phyloP scores from a whole-genome alignment of 176 grass and related monocot genomes.

The Triticum urartu region DNA sequence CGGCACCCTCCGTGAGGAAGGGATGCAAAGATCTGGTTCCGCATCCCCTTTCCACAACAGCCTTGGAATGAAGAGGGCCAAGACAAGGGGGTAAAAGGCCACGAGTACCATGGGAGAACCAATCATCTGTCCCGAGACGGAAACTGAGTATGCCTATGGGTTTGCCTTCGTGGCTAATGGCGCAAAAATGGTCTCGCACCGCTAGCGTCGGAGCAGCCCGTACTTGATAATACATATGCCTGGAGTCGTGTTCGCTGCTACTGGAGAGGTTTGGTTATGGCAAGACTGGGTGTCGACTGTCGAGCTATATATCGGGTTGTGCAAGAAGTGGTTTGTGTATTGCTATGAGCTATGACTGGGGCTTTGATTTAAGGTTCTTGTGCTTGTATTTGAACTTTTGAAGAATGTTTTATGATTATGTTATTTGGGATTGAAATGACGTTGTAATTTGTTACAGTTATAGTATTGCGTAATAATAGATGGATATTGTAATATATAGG shows the following conservation, averaged over 20 bases:
- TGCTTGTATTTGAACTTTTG: constrained; percentile 34
- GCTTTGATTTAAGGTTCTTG: constrained; percentile 2
- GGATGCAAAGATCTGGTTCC: constrained; percentile 74
- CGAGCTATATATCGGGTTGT: constrained; percentile 40
- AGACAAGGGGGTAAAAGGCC: constrained; percentile 70
- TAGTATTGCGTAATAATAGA: not conserved
- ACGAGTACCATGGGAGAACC: constrained; percentile 26
- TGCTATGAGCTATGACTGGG: constrained; percentile 30
- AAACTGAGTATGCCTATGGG: constrained; percentile 46
- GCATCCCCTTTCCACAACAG: constrained; percentile 83
- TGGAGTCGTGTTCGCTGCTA: constrained; percentile 52
- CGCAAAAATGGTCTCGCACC: constrained; percentile 10
- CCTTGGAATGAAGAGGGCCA: constrained; percentile 91
- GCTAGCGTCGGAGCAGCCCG: constrained; percentile 33
- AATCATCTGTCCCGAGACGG: constrained; percentile 44
- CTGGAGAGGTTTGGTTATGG: constrained; percentile 34
- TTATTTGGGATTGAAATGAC: constrained; percentile 21
- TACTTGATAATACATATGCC: constrained; percentile 58
- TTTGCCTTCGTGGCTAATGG: constrained; percentile 41
- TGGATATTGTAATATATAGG: not conserved
- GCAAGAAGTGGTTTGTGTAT: constrained; percentile 36
- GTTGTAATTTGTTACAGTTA: not conserved
- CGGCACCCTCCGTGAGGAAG: constrained; percentile 93
- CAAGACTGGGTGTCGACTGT: constrained; percentile 26
- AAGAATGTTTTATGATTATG: constrained; percentile 8